These are phyloP conservation scores for Chaetomium sp. DNA, from an alignment of 2,329 filamentous ascomycete genomes.

Conservation along the genomic window DNA sequence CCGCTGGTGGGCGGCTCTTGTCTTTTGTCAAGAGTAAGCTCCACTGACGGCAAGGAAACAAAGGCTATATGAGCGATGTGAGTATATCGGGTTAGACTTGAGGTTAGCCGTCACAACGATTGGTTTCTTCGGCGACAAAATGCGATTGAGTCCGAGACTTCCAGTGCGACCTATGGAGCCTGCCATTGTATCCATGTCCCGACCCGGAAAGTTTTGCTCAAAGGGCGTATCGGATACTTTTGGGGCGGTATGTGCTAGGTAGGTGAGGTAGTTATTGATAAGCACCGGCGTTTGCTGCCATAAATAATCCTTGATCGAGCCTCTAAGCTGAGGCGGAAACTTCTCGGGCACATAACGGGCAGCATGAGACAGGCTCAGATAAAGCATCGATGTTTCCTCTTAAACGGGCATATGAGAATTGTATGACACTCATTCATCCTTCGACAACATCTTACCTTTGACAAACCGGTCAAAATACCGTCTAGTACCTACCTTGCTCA, in stretches of 20 bases:
- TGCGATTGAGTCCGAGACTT: neutral
- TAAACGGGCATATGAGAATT: neutral
- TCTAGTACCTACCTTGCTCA: neutral
- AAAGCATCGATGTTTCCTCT: neutral
- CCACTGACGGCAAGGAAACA: neutral
- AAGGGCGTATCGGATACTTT: slow-evolving; percentile 19
- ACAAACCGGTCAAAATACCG: neutral
- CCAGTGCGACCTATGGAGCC: neutral
- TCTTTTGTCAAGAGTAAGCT: neutral
- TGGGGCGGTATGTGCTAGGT: too few species aligned
- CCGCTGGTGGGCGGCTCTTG: neutral
- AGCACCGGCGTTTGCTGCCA: too few species aligned
- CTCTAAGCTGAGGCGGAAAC: slow-evolving; percentile 14
- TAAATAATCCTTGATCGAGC: neutral
- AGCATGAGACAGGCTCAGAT: neutral
- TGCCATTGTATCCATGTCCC: neutral
- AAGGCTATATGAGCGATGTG: neutral
- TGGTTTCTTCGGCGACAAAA: neutral
- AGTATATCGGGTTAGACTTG: neutral
- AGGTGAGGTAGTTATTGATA: neutral
- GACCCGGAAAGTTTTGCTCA: neutral
- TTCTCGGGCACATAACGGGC: slow-evolving; percentile 27
- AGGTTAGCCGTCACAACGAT: neutral
- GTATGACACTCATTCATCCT: neutral
- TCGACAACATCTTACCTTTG: neutral